phyloP scores from a whole-genome alignment of 2,329 filamentous ascomycete genomes.

The Colletotrichum abscissum region DNA sequence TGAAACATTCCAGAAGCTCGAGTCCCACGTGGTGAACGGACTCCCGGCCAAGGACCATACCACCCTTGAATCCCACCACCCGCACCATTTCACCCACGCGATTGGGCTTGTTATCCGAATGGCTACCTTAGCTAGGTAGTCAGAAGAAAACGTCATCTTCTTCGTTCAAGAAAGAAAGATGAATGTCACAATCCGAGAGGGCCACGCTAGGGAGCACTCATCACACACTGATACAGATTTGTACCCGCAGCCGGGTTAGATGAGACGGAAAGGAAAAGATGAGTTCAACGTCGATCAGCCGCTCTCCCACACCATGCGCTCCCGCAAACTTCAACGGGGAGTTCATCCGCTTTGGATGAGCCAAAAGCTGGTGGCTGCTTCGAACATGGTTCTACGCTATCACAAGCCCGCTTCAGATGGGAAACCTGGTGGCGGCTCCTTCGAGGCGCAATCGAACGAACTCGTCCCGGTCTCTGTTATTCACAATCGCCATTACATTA shows the following conservation, averaged over 20 bases:
- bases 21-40: slow-evolving; percentile 19
- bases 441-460: not conserved
- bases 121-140: not conserved
- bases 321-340: not conserved
- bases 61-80: not conserved
- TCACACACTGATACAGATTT: not conserved
- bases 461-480: not conserved
- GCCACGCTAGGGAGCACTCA: not conserved
- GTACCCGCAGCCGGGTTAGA: not conserved
- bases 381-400: not conserved
- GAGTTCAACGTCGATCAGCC: not conserved
- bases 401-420: not conserved
- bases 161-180: not conserved
- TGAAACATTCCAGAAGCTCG: slow-evolving; percentile 32
- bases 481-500: slow-evolving; percentile 23
- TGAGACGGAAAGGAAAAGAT: not conserved
- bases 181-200: not conserved
- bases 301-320: not conserved
- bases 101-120: not conserved
- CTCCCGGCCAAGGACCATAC: not conserved
- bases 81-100: not conserved
- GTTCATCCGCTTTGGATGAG: not conserved
- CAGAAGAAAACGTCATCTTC: slow-evolving; percentile 5
- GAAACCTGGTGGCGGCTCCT: not conserved
- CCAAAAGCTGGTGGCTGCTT: not conserved